phyloP scores from a whole-genome alignment of 371 early-diverging fungal species.

The Syncephalastrum monosporum region DNA sequence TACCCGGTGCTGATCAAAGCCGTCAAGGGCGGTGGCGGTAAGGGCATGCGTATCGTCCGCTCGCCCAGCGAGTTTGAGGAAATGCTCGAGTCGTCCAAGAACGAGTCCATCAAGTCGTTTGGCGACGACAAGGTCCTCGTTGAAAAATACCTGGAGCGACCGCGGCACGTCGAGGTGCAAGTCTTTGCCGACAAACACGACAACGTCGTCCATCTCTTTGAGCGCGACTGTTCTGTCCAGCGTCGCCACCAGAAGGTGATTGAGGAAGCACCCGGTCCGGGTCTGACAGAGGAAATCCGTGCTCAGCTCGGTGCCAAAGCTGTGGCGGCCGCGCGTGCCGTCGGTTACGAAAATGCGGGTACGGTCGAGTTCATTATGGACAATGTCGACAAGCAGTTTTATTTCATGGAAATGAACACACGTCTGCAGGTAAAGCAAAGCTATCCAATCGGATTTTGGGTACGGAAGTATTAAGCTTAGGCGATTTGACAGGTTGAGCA shows the following conservation, averaged over 20 bases:
- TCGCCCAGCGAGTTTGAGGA: constrained; percentile 75
- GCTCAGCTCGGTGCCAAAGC: constrained; percentile 85
- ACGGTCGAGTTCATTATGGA: constrained; percentile 98
- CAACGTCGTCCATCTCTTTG: constrained; percentile 90
- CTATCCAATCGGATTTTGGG: neutral
- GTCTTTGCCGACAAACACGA: constrained; percentile 91
- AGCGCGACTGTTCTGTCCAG: constrained; percentile 98
- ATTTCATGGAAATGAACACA: constrained; percentile 98
- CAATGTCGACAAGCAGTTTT: constrained; percentile 82
- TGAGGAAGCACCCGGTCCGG: constrained; percentile 84
- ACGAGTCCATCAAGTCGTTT: constrained; percentile 90
- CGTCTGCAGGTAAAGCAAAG: constrained; percentile 79
- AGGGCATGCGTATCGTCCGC: constrained; percentile 89
- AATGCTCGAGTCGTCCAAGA: constrained; percentile 81
- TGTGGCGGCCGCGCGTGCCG: constrained; percentile 89
- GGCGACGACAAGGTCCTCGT: constrained; percentile 89
- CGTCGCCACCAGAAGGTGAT: constrained; percentile 97
- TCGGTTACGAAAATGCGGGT: constrained; percentile 91
- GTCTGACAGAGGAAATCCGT: constrained; percentile 71
- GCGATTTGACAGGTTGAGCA: constrained; percentile 77
- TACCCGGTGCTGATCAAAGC: constrained; percentile 97
- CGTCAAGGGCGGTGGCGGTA: constrained; percentile 95
- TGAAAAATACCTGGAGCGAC: constrained; percentile 86
- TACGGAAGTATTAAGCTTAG: no score
- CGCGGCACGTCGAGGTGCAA: constrained; percentile 96